Evolutionary conservation across 768 basidiomycete genomes (phyloP), one percentile per base, ranked within the genome.

Genomic region (Lyophyllum shimeji): DNA sequence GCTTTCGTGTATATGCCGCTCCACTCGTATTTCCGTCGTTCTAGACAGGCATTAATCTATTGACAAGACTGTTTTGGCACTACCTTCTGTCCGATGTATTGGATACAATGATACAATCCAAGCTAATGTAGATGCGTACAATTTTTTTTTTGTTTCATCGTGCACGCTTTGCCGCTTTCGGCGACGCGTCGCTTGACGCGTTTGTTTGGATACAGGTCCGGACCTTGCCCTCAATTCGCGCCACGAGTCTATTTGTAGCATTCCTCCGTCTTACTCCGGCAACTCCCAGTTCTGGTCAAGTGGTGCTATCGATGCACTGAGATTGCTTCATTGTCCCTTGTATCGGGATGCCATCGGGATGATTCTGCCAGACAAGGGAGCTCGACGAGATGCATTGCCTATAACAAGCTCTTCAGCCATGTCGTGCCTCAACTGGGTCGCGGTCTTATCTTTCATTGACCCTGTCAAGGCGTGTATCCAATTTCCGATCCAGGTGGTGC

Each of bases 381-480:
- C 12, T 37, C 34, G 15, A 17, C 34, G 12, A 11, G 8, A 6
- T 12, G 3, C 8, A 37, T 8, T 37, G 34, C 11, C 34, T 37
- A 37, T 6, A 37, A 37, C 12, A 17, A 17, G 8, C 9, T 29
- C 29, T 29, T 5, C 9, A 29, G 5, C 29, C 9, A 29, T 29
- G 29, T 29, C 9, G 4, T 29, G 5, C 5, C 5, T 29, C 29
- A 29, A 5, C 29, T n/a, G n/a, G n/a, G n/a, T n/a, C n/a, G n/a
- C n/a, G n/a, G n/a, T n/a, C 34, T 37, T 37, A 37, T 37, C 34
- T 37, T 37, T 37, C 9, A 48, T 55, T 48, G 53, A 55, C 46
- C 46, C 53, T 55, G 53, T 48, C 40, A 15, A 23, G 15, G 15
- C 48, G 50, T 17, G 50, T 17, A 23, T 23, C 47, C 20, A 33